Percentiles rank a stretch among this genome's conserved stretches.
Evolutionary conservation across 176 grass and related monocot genomes (phyloP).

Genomic region (Melocanna baccifera): DNA sequence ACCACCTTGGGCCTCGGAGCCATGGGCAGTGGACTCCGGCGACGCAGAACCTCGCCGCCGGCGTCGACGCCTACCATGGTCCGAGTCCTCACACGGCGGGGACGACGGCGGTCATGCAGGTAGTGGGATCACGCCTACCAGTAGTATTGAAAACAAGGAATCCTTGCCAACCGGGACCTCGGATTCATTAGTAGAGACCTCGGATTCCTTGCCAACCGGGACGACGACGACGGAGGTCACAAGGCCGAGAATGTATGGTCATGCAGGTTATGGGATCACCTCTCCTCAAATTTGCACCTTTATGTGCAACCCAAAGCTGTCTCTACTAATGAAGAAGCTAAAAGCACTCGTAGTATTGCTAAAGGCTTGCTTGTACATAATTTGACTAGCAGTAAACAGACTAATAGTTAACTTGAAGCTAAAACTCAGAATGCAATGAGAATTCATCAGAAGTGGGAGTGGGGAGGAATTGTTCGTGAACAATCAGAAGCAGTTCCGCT

Average conservation of each 20-base stretch:
- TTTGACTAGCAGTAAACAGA: slow-evolving; percentile 16
- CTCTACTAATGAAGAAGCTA: slow-evolving; percentile 30
- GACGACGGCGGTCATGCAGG: too few relatives aligned
- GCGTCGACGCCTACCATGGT: too few relatives aligned
- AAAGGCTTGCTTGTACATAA: slow-evolving; percentile 32
- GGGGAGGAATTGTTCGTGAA: slow-evolving; percentile 43
- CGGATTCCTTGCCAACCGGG: too few relatives aligned
- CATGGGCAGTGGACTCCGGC: too few relatives aligned
- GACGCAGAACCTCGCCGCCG: too few relatives aligned
- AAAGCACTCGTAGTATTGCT: slow-evolving; percentile 9
- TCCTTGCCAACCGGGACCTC: too few relatives aligned
- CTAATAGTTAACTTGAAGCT: slow-evolving; percentile 36
- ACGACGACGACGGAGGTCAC: too few relatives aligned
- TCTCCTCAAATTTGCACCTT: slow-evolving; percentile 71
- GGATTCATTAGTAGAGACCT: too few relatives aligned
- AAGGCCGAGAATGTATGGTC: not conserved
- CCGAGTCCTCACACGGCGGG: too few relatives aligned
- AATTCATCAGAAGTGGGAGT: slow-evolving; percentile 51
- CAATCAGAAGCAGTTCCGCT: slow-evolving; percentile 58
- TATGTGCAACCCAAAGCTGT: slow-evolving; percentile 59
- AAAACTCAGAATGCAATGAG: slow-evolving; percentile 33
- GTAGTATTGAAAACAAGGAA: too few relatives aligned
- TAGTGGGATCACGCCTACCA: too few relatives aligned
- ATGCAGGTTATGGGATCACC: slow-evolving; percentile 94
- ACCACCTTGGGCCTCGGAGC: too few relatives aligned